phyloP scores from a whole-genome alignment of 2,329 filamentous ascomycete genomes.

The Pseudogymnoascus sp. region DNA sequence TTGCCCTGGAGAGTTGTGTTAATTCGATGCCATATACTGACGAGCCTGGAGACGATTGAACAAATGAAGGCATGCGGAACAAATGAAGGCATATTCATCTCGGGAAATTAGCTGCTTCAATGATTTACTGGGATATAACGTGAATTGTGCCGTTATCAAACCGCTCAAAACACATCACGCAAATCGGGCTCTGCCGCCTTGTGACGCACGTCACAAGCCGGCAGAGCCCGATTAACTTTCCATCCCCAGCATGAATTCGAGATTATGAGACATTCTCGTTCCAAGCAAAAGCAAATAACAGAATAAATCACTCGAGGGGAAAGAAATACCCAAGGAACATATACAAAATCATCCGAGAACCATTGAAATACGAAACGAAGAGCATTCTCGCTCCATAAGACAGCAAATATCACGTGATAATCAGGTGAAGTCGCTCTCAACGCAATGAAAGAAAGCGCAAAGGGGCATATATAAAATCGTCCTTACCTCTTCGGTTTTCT shows the following conservation, averaged over 20 bases:
- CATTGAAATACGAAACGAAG: not conserved
- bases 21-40: slow-evolving; percentile 26
- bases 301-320: not conserved
- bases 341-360: not conserved
- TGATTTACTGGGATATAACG: not conserved
- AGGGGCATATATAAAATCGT: not conserved
- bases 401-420: not conserved
- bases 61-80: not conserved
- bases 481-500: slow-evolving; percentile 56
- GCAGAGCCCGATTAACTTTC: not conserved
- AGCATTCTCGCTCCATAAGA: not conserved
- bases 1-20: slow-evolving; percentile 57
- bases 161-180: not conserved
- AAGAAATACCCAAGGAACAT: not conserved
- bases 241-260: not conserved
- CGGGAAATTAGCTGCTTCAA: not conserved
- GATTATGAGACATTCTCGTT: not conserved
- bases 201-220: not conserved
- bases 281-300: not conserved
- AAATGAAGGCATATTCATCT: not conserved
- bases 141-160: not conserved
- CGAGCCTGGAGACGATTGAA: slow-evolving; percentile 5
- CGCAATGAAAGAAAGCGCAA: not conserved
- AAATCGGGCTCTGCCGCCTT: not conserved
- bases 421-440: not conserved